Base-by-base conservation (phyloP, 108 stramenopile species). In the Cylindrotheca fusiformis region DNA sequence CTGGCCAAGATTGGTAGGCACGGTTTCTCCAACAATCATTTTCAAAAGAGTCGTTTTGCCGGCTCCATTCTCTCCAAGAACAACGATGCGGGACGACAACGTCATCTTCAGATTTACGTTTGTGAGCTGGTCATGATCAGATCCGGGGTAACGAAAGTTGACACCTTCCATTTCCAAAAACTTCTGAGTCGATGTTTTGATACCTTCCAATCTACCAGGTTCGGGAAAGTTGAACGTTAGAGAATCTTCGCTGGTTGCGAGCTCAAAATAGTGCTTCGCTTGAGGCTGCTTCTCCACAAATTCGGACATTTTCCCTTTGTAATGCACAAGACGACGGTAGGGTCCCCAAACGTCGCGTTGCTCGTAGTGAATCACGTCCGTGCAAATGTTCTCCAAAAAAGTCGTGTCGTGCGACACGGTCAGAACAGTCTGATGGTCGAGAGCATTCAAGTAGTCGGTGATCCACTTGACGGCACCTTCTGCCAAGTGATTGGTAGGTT, bases 351-450 rank as follows among this genome's bases (percentile, higher is more conserved):
- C 69, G 36, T 75, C 67, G 44, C 93, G 84, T 48, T 92, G 68
- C 66, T 97, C 95, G 83, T 96, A 97, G 75, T 97, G 95, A 66
- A 97, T 93, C 48, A 97, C 81, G 64, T 98, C 96, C 6, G 94
- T 93, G 69, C 90, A 94, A 32, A 94, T 76, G 29, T 87, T 79
- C 58, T 98, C 96, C 78, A 98, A 63, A 65, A 98, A 98, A 0
- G 77, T 76, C 14, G 94, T 94, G 80, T 98, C 97, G 88, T 98
- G 97, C 48, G 87, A 89, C 0, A 97, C 97, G 58, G 70, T 76
- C 26, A 97, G 72, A 10, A 94, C 91, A 18, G 96, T 97, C 27
- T 93, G 94, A 5, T 95, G 77, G 18, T 58, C 83, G 66, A 96
- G 82, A 14, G 52, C 51, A 19, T 48, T 63, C 52, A 96, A 69